Evolutionary conservation across 371 early-diverging fungal genomes (phyloP), one percentile per base, ranked within the genome.

Genomic region (Fennellomyces sp.): DNA sequence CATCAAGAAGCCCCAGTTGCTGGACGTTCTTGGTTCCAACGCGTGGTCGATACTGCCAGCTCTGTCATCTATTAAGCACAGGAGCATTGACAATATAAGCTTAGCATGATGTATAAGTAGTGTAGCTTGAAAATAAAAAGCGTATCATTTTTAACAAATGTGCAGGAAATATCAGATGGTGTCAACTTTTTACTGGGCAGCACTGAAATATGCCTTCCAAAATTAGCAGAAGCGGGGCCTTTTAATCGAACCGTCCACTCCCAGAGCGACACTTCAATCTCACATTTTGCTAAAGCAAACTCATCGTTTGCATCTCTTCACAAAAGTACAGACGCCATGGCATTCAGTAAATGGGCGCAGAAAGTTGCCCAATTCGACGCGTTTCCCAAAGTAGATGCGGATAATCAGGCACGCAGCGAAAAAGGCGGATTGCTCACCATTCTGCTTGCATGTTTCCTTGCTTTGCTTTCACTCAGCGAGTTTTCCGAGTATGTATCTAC

Each of bases 351-450:
- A 53, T 53, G 62, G 61, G 56, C 64, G 49, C 60, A 72, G 21
- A 75, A 66, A 36, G 69, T 69, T n/a, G 70, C 72, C 30, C 58
- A 72, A 48, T 75, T 88, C 50, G 95, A 96, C 74, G 95, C 92
- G 10, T 96, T 96, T 64, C 91, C 92, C 7, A 96, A 96, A 71
- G 88, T 94, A 45, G 94, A 94, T 56, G 74, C 78, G 38, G 89
- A 89, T 56, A 89, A 91, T 64, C 88, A 91, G 58, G 74, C 86
- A 45, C 75, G 88, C 17, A 89, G 92, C 28, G 81, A 88, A n/a
- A 77, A 87, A 2, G 95, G 97, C 47, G 95, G 96, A 23, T 29
- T 93, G 21, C 66, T 93, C 49, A 93, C 94, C 3, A 55, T 94
- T 3, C 26, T 91, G 1, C 88, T 95, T 17, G 65, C 86, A 5